Conservation (phyloP, 164 flowering plant species). For the Litsea cubeba region DNA sequence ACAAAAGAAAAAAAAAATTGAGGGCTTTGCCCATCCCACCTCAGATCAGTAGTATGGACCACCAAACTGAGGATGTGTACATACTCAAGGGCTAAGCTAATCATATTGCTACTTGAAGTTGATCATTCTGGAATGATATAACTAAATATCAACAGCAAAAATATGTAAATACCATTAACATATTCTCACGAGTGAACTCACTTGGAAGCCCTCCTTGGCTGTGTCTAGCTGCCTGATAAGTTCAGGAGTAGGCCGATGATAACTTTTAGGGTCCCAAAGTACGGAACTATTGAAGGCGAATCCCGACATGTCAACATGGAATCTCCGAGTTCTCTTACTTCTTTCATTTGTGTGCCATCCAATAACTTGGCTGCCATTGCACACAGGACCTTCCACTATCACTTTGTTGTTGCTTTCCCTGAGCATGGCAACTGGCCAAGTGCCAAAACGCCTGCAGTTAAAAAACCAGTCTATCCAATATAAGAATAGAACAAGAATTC, state of each 20-base stretch:
- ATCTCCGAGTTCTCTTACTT: constrained; percentile 39
- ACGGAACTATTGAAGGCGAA: constrained; percentile 91
- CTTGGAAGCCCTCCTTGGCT: constrained; percentile 51
- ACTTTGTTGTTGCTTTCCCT: constrained; percentile 23
- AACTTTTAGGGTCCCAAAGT: constrained; percentile 84
- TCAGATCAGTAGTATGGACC: neutral
- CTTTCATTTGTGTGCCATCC: constrained; percentile 67
- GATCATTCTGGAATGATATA: neutral
- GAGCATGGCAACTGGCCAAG: constrained; percentile 71
- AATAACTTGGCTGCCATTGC: constrained; percentile 65
- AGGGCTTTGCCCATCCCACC: neutral
- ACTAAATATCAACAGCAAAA: neutral
- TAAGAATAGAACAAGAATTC: neutral
- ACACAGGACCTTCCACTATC: constrained; percentile 67
- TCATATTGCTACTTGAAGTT: neutral
- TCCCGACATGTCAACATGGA: constrained; percentile 74
- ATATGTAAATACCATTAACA: neutral
- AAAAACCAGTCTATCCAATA: constrained; percentile 14
- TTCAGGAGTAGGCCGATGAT: constrained; percentile 65
- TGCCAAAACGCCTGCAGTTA: constrained; percentile 69
- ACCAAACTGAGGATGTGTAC: neutral
- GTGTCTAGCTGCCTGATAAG: constrained; percentile 60
- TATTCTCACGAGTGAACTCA: constrained; percentile 23
- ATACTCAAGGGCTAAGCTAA: neutral
- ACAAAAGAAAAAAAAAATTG: too few species aligned